A percentile compares a stretch with the other conserved stretches of the same genome.
phyloP scores from a whole-genome alignment of 2,329 filamentous ascomycete species.

The Fusarium guadeloupense region DNA sequence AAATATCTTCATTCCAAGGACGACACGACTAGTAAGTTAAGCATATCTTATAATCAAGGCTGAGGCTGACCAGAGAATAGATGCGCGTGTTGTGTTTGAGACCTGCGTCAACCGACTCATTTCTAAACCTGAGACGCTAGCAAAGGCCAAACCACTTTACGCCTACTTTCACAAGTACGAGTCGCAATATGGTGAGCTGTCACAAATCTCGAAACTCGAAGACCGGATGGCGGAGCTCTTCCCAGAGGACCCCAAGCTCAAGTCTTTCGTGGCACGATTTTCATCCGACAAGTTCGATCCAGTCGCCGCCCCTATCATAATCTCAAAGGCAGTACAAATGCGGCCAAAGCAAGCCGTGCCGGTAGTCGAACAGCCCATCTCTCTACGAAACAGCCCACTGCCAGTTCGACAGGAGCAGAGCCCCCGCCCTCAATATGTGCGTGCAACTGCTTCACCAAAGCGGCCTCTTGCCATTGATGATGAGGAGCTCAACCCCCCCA shows the following conservation, averaged over 20 bases:
- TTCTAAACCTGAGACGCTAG: conserved; percentile 75
- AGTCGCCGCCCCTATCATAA: conserved; percentile 79
- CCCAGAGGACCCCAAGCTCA: conserved; percentile 82
- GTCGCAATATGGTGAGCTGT: conserved; percentile 90
- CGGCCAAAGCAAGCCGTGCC: conserved; percentile 67
- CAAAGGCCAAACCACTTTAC: conserved; percentile 86
- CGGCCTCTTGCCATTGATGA: conserved; percentile 74
- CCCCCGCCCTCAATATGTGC: conserved; percentile 59
- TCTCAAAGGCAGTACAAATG: conserved; percentile 83
- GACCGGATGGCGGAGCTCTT: conserved; percentile 94
- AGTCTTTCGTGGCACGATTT: conserved; percentile 80
- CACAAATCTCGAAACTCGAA: conserved; percentile 90
- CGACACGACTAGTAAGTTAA: conserved; percentile 85
- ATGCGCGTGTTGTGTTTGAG: conserved; percentile 95
- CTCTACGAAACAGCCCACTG: conserved; percentile 57
- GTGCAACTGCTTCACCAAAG: conserved; percentile 65
- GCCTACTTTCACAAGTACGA: conserved; percentile 95
- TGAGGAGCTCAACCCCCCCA: conserved; percentile 76
- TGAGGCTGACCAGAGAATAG: conserved; percentile 55
- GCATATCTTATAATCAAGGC: background rate
- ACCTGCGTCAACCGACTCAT: conserved; percentile 87
- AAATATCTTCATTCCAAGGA: conserved; percentile 93
- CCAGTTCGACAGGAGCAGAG: conserved; percentile 51
- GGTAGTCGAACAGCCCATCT: conserved; percentile 61
- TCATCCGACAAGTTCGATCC: conserved; percentile 79